Percentiles rank a stretch among this genome's conserved stretches.
Evolutionary conservation across 306 rosid species (phyloP).

Genomic region (Citrullus amarus): DNA sequence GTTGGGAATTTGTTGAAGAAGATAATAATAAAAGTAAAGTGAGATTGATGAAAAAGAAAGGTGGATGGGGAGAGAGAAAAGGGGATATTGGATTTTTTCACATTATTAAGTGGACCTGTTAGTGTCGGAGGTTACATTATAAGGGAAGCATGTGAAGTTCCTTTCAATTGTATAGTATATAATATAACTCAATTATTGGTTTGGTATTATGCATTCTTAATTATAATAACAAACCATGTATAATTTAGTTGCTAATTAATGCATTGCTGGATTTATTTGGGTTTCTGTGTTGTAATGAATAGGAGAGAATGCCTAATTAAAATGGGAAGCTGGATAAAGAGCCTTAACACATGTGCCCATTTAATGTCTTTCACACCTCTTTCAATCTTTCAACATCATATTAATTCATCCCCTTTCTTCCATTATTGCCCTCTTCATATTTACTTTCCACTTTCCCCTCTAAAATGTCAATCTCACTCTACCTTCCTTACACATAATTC

Average conservation of each 20-base stretch:
- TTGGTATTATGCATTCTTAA: neutral
- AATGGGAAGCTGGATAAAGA: neutral
- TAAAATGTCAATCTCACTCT: too few relatives aligned
- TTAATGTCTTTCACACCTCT: neutral
- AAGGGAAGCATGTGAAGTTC: neutral
- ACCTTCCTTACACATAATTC: too few relatives aligned
- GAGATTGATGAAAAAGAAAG: neutral
- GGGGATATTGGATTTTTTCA: neutral
- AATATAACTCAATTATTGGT: neutral
- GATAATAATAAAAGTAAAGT: neutral
- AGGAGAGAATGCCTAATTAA: neutral
- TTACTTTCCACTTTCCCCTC: too few relatives aligned
- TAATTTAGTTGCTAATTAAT: neutral
- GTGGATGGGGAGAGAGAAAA: neutral
- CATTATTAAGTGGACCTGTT: neutral
- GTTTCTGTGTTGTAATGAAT: neutral
- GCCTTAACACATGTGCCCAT: neutral
- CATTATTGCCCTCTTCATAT: neutral
- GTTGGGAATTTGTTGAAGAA: too few relatives aligned
- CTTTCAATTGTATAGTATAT: neutral
- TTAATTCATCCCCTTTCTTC: neutral
- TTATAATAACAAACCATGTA: neutral
- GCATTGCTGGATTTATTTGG: neutral
- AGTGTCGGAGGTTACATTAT: slow-evolving; percentile 2
- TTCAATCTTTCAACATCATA: neutral